These are phyloP conservation scores for Solanum hybrid DNA, from an alignment of 305 asterid species.

Conservation along the genomic window DNA sequence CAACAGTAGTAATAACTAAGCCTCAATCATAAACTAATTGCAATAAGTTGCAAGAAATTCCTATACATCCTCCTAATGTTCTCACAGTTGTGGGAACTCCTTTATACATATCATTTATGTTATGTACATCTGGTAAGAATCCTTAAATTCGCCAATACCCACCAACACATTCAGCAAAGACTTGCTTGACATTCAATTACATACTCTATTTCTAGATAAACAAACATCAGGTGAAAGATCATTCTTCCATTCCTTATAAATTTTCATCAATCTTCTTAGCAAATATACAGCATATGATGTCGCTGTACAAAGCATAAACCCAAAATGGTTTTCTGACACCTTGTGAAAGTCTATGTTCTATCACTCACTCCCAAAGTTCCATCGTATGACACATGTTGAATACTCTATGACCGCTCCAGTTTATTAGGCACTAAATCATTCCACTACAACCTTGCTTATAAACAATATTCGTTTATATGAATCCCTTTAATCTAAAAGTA, in stretches of 20 bases:
- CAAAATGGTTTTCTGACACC: neutral
- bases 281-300: neutral
- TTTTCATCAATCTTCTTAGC: neutral
- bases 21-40: neutral
- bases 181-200: neutral
- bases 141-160: neutral
- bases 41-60: neutral
- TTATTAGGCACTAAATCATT: neutral
- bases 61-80: neutral
- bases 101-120: neutral
- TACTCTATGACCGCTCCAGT: neutral
- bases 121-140: neutral
- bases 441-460: neutral
- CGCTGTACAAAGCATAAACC: neutral
- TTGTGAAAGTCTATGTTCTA: neutral
- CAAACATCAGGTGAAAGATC: neutral
- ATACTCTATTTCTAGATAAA: neutral
- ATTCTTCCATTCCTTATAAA: neutral
- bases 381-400: neutral
- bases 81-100: neutral
- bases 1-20: neutral
- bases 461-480: neutral
- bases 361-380: neutral
- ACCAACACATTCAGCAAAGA: neutral
- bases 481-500: neutral